phyloP scores from a whole-genome alignment of 257 asterid species.

The Forsythia suspensa region DNA sequence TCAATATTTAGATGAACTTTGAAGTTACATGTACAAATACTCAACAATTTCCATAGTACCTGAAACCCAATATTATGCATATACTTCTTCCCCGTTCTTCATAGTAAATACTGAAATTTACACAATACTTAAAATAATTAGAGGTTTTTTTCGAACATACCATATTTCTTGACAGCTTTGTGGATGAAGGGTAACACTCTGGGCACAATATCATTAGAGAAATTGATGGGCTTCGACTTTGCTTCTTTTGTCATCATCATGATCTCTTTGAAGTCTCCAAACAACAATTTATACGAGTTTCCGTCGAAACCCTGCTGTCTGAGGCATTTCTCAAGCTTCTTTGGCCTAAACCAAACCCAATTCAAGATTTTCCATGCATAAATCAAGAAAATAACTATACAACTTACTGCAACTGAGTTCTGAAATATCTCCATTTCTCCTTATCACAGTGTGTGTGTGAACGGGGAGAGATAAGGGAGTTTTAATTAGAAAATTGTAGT shows the following conservation, averaged over 20 bases:
- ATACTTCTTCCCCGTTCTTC: no score
- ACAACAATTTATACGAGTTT: constrained; percentile 34
- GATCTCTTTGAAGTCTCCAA: constrained; percentile 48
- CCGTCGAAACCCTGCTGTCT: constrained; percentile 45
- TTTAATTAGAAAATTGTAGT: neutral
- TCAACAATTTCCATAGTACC: neutral
- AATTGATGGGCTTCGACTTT: constrained; percentile 38
- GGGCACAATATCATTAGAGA: constrained; percentile 35
- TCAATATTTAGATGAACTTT: neutral
- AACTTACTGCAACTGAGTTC: constrained; percentile 7
- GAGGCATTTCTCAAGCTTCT: constrained; percentile 37
- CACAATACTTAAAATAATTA: neutral
- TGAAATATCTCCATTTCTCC: neutral
- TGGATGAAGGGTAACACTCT: constrained; percentile 37
- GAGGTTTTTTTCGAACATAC: constrained; percentile 13
- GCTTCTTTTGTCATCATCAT: constrained; percentile 30
- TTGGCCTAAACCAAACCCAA: constrained; percentile 45
- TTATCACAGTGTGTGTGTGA: neutral
- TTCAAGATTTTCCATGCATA: constrained; percentile 37
- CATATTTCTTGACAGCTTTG: constrained; percentile 18
- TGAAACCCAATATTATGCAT: no score
- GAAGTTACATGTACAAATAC: neutral
- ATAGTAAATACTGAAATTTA: neutral
- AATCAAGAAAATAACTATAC: constrained; percentile 2
- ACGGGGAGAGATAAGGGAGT: neutral